phyloP scores from a whole-genome alignment of 805 yeast species.

The Nakazawaea ambrosiae region DNA sequence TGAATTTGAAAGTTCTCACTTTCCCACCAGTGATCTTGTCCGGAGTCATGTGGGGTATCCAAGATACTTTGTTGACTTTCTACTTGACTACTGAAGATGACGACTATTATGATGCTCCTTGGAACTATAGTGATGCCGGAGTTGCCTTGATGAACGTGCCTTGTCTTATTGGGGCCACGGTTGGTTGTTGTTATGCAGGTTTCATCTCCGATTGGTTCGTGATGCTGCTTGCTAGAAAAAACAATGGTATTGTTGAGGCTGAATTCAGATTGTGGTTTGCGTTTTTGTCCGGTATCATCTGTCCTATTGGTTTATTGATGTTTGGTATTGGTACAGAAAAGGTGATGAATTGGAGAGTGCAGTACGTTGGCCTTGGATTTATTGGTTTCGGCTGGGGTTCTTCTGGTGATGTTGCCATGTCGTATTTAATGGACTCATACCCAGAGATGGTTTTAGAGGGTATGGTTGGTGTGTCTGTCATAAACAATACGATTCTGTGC shows the following conservation, averaged over 20 bases:
- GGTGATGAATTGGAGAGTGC: constrained; percentile 43
- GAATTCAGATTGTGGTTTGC: constrained; percentile 57
- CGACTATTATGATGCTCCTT: constrained; percentile 57
- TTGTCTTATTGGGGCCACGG: constrained; percentile 54
- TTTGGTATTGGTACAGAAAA: constrained; percentile 57
- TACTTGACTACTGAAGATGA: constrained; percentile 71
- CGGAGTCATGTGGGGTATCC: constrained; percentile 76
- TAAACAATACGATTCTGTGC: constrained; percentile 59
- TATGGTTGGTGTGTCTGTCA: constrained; percentile 62
- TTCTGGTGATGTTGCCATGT: constrained; percentile 64
- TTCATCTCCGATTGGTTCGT: constrained; percentile 52
- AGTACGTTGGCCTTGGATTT: constrained; percentile 56
- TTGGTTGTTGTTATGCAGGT: constrained; percentile 65
- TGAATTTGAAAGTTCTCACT: constrained; percentile 16
- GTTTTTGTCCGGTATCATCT: constrained; percentile 45
- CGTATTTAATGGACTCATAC: constrained; percentile 59
- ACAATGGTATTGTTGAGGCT: constrained; percentile 57
- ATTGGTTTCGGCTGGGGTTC: constrained; percentile 67
- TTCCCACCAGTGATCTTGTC: constrained; percentile 62
- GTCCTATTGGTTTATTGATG: constrained; percentile 56
- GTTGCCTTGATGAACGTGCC: constrained; percentile 77
- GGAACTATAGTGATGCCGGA: constrained; percentile 55
- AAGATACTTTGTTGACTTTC: constrained; percentile 69
- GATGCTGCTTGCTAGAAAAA: constrained; percentile 51
- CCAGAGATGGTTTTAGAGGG: constrained; percentile 67